These are phyloP conservation scores for Hypoxylon trugodes DNA, from an alignment of 495 filamentous ascomycete species.

Conservation along the genomic window DNA sequence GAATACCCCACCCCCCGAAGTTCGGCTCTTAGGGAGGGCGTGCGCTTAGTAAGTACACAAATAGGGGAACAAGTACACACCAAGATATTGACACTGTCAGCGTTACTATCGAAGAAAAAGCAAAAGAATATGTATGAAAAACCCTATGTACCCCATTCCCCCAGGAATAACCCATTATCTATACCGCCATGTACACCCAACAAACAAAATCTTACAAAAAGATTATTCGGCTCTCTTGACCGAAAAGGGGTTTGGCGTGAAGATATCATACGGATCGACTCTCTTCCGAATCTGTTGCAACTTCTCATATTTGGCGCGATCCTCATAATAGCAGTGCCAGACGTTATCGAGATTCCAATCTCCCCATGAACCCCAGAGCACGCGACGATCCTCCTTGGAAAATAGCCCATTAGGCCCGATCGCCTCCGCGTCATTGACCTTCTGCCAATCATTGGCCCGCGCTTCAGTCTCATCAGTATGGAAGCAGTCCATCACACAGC, in stretches of 20 bases:
- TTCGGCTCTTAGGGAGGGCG: neutral
- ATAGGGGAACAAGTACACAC: too few relatives aligned
- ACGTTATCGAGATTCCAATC: conserved; percentile 45
- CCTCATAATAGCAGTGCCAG: conserved; percentile 51
- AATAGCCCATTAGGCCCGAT: conserved; percentile 47
- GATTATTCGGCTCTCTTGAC: conserved; percentile 41
- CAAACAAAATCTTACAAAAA: neutral
- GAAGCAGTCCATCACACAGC: conserved; percentile 48
- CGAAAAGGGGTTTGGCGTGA: conserved; percentile 49
- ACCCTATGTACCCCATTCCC: neutral
- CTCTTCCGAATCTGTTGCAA: conserved; percentile 44
- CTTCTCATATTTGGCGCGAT: conserved; percentile 50
- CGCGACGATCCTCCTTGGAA: conserved; percentile 48
- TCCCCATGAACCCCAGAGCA: conserved; percentile 52
- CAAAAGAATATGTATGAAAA: too few relatives aligned
- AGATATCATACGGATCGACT: conserved; percentile 48
- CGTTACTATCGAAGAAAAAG: too few relatives aligned
- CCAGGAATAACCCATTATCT: neutral
- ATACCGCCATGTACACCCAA: neutral
- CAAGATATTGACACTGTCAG: neutral
- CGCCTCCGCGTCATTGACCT: conserved; percentile 45
- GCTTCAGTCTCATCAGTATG: conserved; percentile 37
- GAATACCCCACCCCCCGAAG: neutral
- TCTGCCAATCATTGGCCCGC: conserved; percentile 50
- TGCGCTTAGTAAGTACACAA: neutral